Percentiles rank a stretch among this genome's conserved stretches.
phyloP scores from a whole-genome alignment of 2,329 filamentous ascomycete species.

The Coniochaeta pulveracea region DNA sequence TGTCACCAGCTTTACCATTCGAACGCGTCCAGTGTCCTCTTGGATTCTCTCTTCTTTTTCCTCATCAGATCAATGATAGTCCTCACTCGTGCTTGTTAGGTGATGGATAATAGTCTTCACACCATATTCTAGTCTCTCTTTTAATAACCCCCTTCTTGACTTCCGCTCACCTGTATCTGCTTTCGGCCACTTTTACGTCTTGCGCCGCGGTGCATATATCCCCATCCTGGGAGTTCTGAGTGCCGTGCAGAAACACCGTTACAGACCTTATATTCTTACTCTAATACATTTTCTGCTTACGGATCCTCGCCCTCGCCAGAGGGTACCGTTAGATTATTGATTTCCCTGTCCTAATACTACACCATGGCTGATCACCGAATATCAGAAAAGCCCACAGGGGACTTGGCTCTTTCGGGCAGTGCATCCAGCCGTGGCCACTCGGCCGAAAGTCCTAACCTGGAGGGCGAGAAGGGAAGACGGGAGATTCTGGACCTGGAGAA shows the following conservation, averaged over 20 bases:
- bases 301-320: not conserved
- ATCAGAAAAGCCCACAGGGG: constrained; percentile 10
- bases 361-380: constrained; percentile 5
- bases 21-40: too few relatives aligned
- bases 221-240: too few relatives aligned
- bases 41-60: too few relatives aligned
- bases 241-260: too few relatives aligned
- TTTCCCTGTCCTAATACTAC: not conserved
- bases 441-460: constrained; percentile 10
- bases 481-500: constrained; percentile 20
- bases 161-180: not conserved
- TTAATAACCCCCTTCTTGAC: not conserved
- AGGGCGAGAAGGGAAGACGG: constrained; percentile 1
- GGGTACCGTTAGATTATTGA: not conserved
- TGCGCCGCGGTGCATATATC: not conserved
- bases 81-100: too few relatives aligned
- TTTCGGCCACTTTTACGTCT: not conserved
- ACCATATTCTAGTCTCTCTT: not conserved
- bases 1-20: too few relatives aligned
- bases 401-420: constrained; percentile 14
- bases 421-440: constrained; percentile 25
- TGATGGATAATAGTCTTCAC: too few relatives aligned
- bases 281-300: not conserved
- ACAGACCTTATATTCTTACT: not conserved
- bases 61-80: too few relatives aligned